These are phyloP conservation scores for Cercospora sp. DNA, from an alignment of 2,329 filamentous ascomycete species.

Conservation along the genomic window DNA sequence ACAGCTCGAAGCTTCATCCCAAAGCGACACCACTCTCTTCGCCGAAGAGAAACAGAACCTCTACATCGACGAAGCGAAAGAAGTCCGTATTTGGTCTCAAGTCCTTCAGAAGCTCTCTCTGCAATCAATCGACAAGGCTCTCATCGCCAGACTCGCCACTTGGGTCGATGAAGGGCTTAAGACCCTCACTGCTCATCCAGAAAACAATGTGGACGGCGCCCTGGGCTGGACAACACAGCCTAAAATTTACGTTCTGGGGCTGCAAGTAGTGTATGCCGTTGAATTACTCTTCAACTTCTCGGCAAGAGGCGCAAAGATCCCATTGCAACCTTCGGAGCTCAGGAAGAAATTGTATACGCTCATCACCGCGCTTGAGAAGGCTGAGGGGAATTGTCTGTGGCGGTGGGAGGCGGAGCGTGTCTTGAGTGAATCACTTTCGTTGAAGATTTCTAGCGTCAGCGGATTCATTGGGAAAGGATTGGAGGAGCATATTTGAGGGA, in stretches of 20 bases:
- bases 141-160: constrained; percentile 18
- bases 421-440: constrained; percentile 28
- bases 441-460: constrained; percentile 21
- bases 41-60: constrained; percentile 89
- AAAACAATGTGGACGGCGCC: constrained; percentile 58
- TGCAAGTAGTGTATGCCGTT: constrained; percentile 46
- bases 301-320: constrained; percentile 21
- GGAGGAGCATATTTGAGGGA: constrained; percentile 5
- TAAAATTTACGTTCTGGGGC: constrained; percentile 63
- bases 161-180: constrained; percentile 58
- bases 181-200: constrained; percentile 42
- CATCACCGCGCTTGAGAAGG: constrained; percentile 25
- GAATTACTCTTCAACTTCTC: constrained; percentile 42
- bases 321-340: constrained; percentile 30
- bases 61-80: constrained; percentile 80
- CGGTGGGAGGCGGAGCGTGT: constrained; percentile 40
- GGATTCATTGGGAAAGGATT: constrained; percentile 3
- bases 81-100: constrained; percentile 67
- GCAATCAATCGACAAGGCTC: constrained; percentile 30
- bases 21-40: constrained; percentile 70
- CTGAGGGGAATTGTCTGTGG: constrained; percentile 41
- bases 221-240: constrained; percentile 68
- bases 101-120: constrained; percentile 46
- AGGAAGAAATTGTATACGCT: constrained; percentile 35
- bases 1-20: constrained; percentile 26